Evolutionary conservation across 2,329 filamentous ascomycete genomes (phyloP).

Genomic region (Fusarium longipes): DNA sequence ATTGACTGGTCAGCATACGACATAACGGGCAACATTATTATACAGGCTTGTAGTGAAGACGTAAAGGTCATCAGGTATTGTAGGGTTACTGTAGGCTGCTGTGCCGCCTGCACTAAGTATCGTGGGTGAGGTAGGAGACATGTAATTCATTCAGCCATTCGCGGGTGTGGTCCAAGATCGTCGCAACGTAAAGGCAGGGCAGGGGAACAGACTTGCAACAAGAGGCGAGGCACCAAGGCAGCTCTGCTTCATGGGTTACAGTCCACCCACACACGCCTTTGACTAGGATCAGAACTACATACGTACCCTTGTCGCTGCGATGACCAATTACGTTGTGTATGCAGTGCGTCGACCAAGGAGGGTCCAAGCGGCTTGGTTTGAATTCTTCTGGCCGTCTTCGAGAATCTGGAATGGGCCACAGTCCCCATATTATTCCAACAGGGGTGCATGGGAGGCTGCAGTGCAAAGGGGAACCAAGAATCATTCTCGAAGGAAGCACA

Average conservation of each 20-base stretch:
- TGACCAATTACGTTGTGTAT: constrained; percentile 25
- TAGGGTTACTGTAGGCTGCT: constrained; percentile 23
- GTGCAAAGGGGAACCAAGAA: constrained; percentile 40
- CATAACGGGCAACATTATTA: constrained; percentile 11
- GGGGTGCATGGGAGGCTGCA: constrained; percentile 28
- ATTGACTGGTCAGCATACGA: constrained; percentile 18
- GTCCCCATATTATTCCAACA: constrained; percentile 34
- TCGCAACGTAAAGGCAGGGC: constrained; percentile 30
- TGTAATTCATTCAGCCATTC: constrained; percentile 16
- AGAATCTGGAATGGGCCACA: constrained; percentile 44
- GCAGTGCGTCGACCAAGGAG: constrained; percentile 18
- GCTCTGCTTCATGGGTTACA: constrained; percentile 8
- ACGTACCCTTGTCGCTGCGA: neutral
- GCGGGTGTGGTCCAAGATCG: constrained; percentile 31
- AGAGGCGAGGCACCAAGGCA: constrained; percentile 40
- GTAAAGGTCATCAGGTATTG: neutral
- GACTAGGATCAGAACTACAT: constrained; percentile 9
- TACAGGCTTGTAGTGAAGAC: neutral
- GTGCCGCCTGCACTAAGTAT: constrained; percentile 33
- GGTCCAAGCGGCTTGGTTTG: constrained; percentile 37
- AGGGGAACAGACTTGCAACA: constrained; percentile 35
- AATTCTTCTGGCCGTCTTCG: constrained; percentile 47
- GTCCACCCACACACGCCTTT: constrained; percentile 14
- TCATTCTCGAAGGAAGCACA: constrained; percentile 46
- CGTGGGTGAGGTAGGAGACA: constrained; percentile 25